A percentile compares a stretch with the other conserved stretches of the same genome.
These are phyloP conservation scores for Bruguiera gymnorhiza DNA, from an alignment of 345 rosid genomes.

Conservation along the genomic window DNA sequence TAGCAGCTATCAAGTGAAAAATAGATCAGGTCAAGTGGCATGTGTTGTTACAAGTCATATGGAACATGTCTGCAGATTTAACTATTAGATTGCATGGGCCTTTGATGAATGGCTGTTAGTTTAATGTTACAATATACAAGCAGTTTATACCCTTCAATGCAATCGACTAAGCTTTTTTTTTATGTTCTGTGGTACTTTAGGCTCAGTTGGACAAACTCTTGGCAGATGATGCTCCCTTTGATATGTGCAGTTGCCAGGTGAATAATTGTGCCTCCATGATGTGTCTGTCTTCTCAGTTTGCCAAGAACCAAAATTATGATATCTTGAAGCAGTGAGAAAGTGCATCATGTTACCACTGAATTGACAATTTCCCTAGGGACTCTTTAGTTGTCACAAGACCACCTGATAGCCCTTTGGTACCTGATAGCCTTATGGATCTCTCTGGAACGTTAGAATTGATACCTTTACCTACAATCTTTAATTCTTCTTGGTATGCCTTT, in stretches of 20 bases:
- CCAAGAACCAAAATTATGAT: neutral
- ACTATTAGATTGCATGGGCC: neutral
- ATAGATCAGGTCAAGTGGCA: constrained; percentile 1
- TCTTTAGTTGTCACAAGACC: neutral
- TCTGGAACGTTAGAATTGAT: neutral
- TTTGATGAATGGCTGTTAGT: neutral
- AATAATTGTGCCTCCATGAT: constrained; percentile 9
- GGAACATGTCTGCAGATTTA: neutral
- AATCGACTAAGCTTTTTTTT: too few species aligned
- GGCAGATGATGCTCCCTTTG: constrained; percentile 92
- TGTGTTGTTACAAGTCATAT: neutral
- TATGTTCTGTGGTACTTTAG: constrained; percentile 36
- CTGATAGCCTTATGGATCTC: neutral
- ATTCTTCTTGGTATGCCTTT: neutral
- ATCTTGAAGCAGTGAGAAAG: neutral
- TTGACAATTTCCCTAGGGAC: neutral
- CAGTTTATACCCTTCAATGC: too few species aligned
- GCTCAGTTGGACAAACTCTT: constrained; percentile 77
- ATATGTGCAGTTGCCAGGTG: constrained; percentile 98
- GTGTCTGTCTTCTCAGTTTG: neutral
- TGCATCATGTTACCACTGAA: neutral
- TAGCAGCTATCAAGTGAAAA: neutral
- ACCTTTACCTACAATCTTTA: neutral
- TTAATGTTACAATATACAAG: neutral
- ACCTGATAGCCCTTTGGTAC: too few species aligned